Percentiles rank a stretch among this genome's conserved stretches.
These are phyloP conservation scores for Erythrophleum fordii DNA, from an alignment of 306 rosid genomes.

Conservation along the genomic window DNA sequence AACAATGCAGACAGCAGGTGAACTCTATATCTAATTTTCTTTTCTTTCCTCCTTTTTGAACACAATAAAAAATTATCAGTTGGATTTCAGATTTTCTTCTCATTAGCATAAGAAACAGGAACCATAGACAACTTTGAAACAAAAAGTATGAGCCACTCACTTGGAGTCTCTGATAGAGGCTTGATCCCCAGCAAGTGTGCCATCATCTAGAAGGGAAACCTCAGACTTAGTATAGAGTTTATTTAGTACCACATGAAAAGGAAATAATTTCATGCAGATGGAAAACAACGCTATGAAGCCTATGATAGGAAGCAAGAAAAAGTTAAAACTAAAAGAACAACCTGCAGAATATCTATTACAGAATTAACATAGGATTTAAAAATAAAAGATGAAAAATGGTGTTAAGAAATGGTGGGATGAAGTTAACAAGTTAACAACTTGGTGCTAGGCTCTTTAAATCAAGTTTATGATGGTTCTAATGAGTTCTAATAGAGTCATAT, in stretches of 20 bases:
- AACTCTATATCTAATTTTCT: slow-evolving; percentile 16
- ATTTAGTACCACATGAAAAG: slow-evolving; percentile 33
- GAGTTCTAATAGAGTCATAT: no score
- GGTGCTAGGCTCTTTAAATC: no score
- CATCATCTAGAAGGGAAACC: slow-evolving; percentile 44
- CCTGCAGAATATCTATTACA: slow-evolving; percentile 20
- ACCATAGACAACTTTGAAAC: not conserved
- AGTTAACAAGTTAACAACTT: not conserved
- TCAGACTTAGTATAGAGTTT: slow-evolving; percentile 38
- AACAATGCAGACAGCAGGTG: not conserved
- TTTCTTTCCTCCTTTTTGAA: slow-evolving; percentile 1
- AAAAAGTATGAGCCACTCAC: slow-evolving; percentile 53
- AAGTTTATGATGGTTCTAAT: no score
- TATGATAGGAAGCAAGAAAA: slow-evolving; percentile 4
- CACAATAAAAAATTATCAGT: not conserved
- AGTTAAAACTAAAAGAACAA: not conserved
- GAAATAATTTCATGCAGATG: slow-evolving; percentile 1
- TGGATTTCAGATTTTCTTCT: slow-evolving; percentile 12
- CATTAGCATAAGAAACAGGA: slow-evolving; percentile 30
- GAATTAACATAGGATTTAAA: not conserved
- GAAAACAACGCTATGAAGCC: not conserved
- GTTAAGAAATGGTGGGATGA: not conserved
- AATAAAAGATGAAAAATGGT: not conserved
- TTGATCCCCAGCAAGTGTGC: slow-evolving; percentile 39
- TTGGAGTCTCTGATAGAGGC: slow-evolving; percentile 44